Evolutionary conservation across 768 basidiomycete genomes (phyloP), one percentile per base, ranked within the genome.

Genomic region (Russula dissimulans): DNA sequence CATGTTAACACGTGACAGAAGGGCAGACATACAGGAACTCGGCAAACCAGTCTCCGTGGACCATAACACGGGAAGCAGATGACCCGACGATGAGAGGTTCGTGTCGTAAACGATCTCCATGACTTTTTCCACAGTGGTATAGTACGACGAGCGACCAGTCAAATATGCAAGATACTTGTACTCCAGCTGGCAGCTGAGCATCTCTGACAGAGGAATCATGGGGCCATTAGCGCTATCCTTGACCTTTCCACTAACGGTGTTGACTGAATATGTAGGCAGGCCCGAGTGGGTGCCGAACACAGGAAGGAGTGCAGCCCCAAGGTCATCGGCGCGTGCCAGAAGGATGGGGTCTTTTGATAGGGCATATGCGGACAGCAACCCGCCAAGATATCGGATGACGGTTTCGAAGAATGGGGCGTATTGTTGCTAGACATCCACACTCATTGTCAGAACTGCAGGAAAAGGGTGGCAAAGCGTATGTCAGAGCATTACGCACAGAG

Each of bases 361-460:
- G 5, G 92, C 85, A 67, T 93, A 86, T 0, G 89, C 91, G n/a
- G 63, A 63, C 2, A 62, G 78, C 1, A 95, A 75, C 7, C 94
- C 95, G 3, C 93, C 94, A 88, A 97, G 81, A 67, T 95, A 89
- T 36, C 94, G 83, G 61, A 97, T 97, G 44, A 88, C 82, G 0
- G 91, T 95, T 75, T 95, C 89, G 89, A 88, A 91, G 69, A 85
- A 88, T 1, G 85, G 84, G 0, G 69, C 74, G 64, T 70, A 71
- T 65, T 71, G 65, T 58, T 50, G 41, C 70, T 72, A 12, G 31
- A 12, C 29, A 3, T 0, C 2, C 18, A 15, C 9, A 26, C 22
- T 26, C 18, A 10, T 10, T 18, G 11, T 38, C 34, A 51, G 48
- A 50, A 9, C 8, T 38, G 36, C 8, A 4, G 42, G 22, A 26